Conservation (phyloP, 2,329 filamentous ascomycete genomes). For the Orbilia quercus region DNA sequence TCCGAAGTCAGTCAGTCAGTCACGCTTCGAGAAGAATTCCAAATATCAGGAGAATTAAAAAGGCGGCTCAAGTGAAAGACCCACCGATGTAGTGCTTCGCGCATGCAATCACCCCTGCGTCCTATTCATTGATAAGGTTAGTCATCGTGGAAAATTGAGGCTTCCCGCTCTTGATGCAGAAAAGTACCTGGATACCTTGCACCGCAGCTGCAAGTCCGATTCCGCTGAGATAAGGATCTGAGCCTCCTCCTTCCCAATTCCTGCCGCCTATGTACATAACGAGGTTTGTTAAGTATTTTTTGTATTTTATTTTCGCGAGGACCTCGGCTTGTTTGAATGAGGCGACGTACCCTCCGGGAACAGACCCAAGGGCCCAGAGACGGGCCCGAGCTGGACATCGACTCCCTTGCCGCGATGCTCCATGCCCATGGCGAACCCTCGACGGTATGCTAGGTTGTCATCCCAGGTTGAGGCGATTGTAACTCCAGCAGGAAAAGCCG, state of each 20-base stretch:
- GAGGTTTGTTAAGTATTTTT: background rate
- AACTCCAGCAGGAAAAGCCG: conserved; percentile 68
- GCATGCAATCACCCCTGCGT: conserved; percentile 67
- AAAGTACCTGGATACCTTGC: conserved; percentile 61
- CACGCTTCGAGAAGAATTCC: conserved; percentile 42
- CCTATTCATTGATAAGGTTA: conserved; percentile 63
- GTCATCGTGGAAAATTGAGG: conserved; percentile 40
- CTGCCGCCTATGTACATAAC: conserved; percentile 61
- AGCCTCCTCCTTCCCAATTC: conserved; percentile 65
- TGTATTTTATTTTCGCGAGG: conserved; percentile 6
- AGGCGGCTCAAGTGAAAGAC: conserved; percentile 53
- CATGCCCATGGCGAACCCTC: conserved; percentile 66
- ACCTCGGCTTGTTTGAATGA: conserved; percentile 32
- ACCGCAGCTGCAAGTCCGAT: conserved; percentile 60
- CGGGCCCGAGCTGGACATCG: conserved; percentile 54
- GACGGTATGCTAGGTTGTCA: conserved; percentile 65
- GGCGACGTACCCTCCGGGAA: conserved; percentile 53
- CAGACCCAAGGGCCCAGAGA: conserved; percentile 54
- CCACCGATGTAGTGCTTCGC: conserved; percentile 70
- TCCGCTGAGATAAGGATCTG: conserved; percentile 62
- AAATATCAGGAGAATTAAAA: conserved; percentile 39
- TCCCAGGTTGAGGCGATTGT: conserved; percentile 70
- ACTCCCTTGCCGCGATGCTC: conserved; percentile 58
- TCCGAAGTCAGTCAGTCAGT: conserved; percentile 45
- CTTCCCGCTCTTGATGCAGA: conserved; percentile 26